Conservation (phyloP, 2,329 filamentous ascomycete species). For the Nigrograna mackinnonii region DNA sequence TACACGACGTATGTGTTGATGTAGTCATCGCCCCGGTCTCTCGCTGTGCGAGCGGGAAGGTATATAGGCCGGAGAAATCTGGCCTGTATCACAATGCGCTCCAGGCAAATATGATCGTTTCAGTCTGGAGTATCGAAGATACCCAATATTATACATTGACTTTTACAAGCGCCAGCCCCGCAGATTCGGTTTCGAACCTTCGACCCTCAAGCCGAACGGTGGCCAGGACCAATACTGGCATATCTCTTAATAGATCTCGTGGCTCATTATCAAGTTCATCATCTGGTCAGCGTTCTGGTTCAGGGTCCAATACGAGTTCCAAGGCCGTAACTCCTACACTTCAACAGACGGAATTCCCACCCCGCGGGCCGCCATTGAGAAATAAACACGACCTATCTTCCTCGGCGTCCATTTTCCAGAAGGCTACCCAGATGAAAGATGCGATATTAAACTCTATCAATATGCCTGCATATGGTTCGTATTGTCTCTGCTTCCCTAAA, state of each 20-base stretch:
- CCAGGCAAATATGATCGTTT: conserved; percentile 76
- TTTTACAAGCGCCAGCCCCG: conserved; percentile 63
- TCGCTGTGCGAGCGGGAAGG: conserved; percentile 12
- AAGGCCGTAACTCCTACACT: conserved; percentile 57
- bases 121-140: conserved; percentile 71
- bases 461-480: conserved; percentile 66
- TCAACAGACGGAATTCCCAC: conserved; percentile 65
- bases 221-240: conserved; percentile 42
- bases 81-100: conserved; percentile 39
- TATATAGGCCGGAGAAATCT: conserved; percentile 8
- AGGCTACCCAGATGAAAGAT: conserved; percentile 75
- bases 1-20: conserved; percentile 67
- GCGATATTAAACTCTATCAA: conserved; percentile 75
- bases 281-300: conserved; percentile 32
- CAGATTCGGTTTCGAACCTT: conserved; percentile 12
- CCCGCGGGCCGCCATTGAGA: conserved; percentile 66
- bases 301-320: conserved; percentile 39
- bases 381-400: conserved; percentile 52
- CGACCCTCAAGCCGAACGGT: conserved; percentile 44
- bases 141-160: conserved; percentile 74
- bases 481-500: neutral
- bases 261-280: conserved; percentile 46
- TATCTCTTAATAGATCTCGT: conserved; percentile 33
- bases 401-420: conserved; percentile 70
- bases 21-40: conserved; percentile 62